Base-by-base conservation (phyloP, 1,284 basidiomycete species). In the Fomitopsis palustris region DNA sequence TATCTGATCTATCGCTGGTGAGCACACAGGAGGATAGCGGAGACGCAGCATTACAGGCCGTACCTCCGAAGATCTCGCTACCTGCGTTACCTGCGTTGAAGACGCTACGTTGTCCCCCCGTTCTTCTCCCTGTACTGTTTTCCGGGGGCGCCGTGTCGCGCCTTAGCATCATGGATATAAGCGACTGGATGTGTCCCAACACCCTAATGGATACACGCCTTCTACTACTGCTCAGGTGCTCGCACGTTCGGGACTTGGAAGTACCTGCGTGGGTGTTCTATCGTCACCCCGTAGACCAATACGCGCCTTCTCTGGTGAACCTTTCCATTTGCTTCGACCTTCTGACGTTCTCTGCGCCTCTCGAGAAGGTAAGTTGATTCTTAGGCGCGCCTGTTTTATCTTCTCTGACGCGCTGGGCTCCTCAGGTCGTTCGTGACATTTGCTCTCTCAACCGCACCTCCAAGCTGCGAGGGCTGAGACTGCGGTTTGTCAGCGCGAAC, bases 141-240 rank as follows among this genome's bases (percentile, higher is more conserved):
- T 41, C 25, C 4, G 35, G 41, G 1, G 59, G 39, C 16, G 9
- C 55, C 14, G 33, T 62, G 9, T 49, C 43, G 43, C 38, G 39
- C 2, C 47, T 62, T 14, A 61, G 45, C 37, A 12, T 62, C 37
- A 43, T 62, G 17, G 56, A 58, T 19, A 25, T 41, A 14, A 25
- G 54, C 27, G 61, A 62, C 25, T 62, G 61, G 61, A 23, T 60
- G 9, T 7, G n/a, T 16, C 56, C 56, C 19, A 39, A 47, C n/a
- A 5, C 25, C 4, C 5, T 23, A 33, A 35, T 39, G 8, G 42
- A 53, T 27, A 23, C 27, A 12, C 42, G 54, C 21, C 38, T 60
- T 14, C 17, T 54, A 35, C 17, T 21, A 25, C 54, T 56, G 4
- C 49, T 53, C 52, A 23, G 35, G 29, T 39, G 51, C 9, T 47